Conservation (phyloP, 148 eudicot species). For the Amaranthus palmeri region DNA sequence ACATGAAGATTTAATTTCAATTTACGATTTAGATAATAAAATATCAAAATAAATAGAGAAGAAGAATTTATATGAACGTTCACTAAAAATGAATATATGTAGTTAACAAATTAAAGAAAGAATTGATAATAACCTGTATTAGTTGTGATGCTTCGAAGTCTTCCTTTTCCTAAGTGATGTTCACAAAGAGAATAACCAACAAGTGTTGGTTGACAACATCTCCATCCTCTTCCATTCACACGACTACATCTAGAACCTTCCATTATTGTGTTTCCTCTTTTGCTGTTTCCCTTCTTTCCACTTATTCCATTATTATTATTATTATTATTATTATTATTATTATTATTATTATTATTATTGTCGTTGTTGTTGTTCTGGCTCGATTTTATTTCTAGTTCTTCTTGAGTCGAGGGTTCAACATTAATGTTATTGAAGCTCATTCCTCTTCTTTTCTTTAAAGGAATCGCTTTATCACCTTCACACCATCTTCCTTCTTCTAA, state of each 20-base stretch:
- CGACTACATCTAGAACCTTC: conserved; percentile 91
- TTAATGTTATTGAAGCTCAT: conserved; percentile 13
- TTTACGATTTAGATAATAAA: too few relatives aligned
- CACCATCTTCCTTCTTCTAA: conserved; percentile 24
- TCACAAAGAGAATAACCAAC: conserved; percentile 86
- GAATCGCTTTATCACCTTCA: conserved; percentile 37
- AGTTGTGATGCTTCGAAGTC: conserved; percentile 50
- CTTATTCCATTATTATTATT: neutral
- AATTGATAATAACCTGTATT: neutral
- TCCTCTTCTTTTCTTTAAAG: conserved; percentile 57
- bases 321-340: neutral
- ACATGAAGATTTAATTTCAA: too few relatives aligned
- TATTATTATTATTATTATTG: neutral
- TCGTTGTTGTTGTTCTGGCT: neutral
- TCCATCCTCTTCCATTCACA: conserved; percentile 85
- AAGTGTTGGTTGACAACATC: conserved; percentile 77
- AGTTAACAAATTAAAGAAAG: too few relatives aligned
- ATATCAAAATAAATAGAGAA: too few relatives aligned
- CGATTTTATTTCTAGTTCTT: conserved; percentile 8
- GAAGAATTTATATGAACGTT: too few relatives aligned
- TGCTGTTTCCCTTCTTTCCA: conserved; percentile 24
- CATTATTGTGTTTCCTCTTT: conserved; percentile 56
- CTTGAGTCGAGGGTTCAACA: conserved; percentile 17
- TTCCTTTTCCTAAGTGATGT: conserved; percentile 79
- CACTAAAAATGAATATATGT: too few relatives aligned